phyloP scores from a whole-genome alignment of 1,139 yeast species.

The Protomyces inundatus region DNA sequence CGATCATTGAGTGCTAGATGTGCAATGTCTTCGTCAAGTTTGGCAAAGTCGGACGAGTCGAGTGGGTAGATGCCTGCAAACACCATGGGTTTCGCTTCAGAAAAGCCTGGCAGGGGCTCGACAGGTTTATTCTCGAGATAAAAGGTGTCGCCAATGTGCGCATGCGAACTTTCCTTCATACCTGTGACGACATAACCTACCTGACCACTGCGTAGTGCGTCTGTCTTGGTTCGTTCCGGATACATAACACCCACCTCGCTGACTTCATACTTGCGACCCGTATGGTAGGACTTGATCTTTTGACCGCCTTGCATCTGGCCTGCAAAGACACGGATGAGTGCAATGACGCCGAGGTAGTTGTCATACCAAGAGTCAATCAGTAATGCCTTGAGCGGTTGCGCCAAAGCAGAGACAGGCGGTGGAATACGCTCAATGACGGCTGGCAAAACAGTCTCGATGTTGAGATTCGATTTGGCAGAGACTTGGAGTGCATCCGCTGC shows the following conservation, averaged over 20 bases:
- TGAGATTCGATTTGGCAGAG: constrained; percentile 85
- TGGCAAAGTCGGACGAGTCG: constrained; percentile 84
- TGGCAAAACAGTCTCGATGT: constrained; percentile 71
- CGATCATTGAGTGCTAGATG: constrained; percentile 86
- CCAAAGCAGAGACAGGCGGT: constrained; percentile 54
- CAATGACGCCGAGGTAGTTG: constrained; percentile 85
- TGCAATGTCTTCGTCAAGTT: constrained; percentile 82
- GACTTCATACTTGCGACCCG: constrained; percentile 70
- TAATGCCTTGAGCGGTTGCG: constrained; percentile 64
- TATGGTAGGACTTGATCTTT: constrained; percentile 70
- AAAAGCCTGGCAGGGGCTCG: constrained; percentile 86
- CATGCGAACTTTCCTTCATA: constrained; percentile 81
- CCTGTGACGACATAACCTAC: constrained; percentile 84
- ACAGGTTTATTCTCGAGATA: constrained; percentile 62
- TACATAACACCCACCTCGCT: constrained; percentile 94
- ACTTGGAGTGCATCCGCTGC: constrained; percentile 73
- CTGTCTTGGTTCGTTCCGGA: constrained; percentile 69
- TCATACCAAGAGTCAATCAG: constrained; percentile 97
- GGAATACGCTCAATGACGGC: constrained; percentile 74
- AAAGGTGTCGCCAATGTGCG: constrained; percentile 87
- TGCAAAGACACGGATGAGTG: constrained; percentile 78
- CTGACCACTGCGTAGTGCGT: constrained; percentile 72
- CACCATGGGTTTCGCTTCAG: constrained; percentile 87
- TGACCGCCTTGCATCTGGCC: constrained; percentile 72
- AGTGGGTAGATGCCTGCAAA: constrained; percentile 98